These are phyloP conservation scores for Yamadazyma nakazawae DNA, from an alignment of 805 yeast genomes.

Conservation along the genomic window DNA sequence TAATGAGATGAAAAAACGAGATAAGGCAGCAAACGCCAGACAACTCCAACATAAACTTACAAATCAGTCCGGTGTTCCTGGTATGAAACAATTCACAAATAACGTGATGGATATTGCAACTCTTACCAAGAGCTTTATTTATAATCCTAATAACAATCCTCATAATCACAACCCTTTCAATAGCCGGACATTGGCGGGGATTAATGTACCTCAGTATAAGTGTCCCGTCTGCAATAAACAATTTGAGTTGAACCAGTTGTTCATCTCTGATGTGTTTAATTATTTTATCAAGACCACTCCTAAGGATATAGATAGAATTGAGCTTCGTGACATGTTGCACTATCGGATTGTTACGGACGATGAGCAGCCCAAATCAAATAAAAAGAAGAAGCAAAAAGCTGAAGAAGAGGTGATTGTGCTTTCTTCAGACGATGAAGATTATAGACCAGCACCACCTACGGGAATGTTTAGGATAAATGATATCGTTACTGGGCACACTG, in stretches of 20 bases:
- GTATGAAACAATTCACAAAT: neutral
- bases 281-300: constrained; percentile 42
- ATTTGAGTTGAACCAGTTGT: constrained; percentile 32
- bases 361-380: neutral
- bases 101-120: neutral
- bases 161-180: neutral
- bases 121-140: constrained; percentile 10
- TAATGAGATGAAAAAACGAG: constrained; percentile 11
- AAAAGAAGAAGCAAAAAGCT: neutral
- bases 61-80: neutral
- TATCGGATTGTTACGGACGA: constrained; percentile 32
- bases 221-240: constrained; percentile 40
- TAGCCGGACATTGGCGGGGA: neutral
- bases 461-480: neutral
- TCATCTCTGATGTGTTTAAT: constrained; percentile 38
- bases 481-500: neutral
- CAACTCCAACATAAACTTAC: neutral
- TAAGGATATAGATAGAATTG: constrained; percentile 28
- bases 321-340: constrained; percentile 31
- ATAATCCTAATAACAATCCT: constrained; percentile 1
- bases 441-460: neutral
- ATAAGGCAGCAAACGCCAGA: constrained; percentile 1
- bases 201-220: constrained; percentile 26
- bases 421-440: constrained; percentile 26
- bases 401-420: constrained; percentile 28